These are phyloP conservation scores for Neonectria ditissima DNA, from an alignment of 2,329 filamentous ascomycete species.

Conservation along the genomic window DNA sequence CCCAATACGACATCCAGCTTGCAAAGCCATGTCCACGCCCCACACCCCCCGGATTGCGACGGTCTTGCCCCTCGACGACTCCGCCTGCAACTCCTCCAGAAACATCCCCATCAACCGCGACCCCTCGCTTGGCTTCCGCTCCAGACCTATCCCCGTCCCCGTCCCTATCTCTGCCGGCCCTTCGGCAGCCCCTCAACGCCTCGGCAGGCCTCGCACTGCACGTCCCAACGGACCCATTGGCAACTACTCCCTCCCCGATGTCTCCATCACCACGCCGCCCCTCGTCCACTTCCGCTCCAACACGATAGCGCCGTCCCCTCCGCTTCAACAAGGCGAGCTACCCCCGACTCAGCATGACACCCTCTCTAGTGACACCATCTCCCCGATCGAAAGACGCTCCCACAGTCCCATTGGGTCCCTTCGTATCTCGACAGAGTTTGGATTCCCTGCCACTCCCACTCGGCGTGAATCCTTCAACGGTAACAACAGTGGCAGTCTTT, in stretches of 20 bases:
- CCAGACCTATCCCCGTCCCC: constrained; percentile 40
- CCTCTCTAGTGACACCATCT: constrained; percentile 29
- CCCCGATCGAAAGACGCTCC: constrained; percentile 29
- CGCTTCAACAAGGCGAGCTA: constrained; percentile 37
- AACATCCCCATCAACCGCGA: constrained; percentile 34
- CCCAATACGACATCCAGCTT: constrained; percentile 38
- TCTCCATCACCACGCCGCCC: constrained; percentile 40
- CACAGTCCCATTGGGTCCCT: constrained; percentile 46
- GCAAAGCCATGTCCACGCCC: constrained; percentile 49
- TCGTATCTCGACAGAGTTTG: constrained; percentile 54
- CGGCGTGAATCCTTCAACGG: constrained; percentile 53
- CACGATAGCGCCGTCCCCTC: constrained; percentile 52
- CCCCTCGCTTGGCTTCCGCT: constrained; percentile 35
- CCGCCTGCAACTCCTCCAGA: constrained; percentile 29
- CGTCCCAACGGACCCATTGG: constrained; percentile 35
- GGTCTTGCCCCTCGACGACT: constrained; percentile 43
- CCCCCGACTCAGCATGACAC: constrained; percentile 30
- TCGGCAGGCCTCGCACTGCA: constrained; percentile 36
- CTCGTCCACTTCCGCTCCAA: constrained; percentile 43
- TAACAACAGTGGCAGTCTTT: constrained; percentile 46
- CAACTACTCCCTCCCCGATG: constrained; percentile 41
- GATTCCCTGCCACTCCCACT: constrained; percentile 38
- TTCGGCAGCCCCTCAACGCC: constrained; percentile 35
- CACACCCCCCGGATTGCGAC: constrained; percentile 43
- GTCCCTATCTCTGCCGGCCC: constrained; percentile 32